Conservation (phyloP, 257 asterid species). For the Handroanthus guayacan region DNA sequence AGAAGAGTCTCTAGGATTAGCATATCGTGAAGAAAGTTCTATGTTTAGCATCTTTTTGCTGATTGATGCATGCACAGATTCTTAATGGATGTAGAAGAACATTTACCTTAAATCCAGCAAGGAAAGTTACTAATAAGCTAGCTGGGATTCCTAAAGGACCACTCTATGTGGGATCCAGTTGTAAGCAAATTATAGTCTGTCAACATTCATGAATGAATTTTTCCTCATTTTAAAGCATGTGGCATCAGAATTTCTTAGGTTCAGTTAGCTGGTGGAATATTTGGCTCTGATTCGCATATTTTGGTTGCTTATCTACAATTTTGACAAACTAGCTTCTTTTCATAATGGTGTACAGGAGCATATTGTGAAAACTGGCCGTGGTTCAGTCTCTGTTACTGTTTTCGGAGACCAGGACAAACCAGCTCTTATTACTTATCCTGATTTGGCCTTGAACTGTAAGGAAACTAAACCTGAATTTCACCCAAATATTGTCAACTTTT, state of each 20-base stretch:
- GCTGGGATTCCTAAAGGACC: constrained; percentile 41
- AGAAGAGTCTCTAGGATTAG: not conserved
- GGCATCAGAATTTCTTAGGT: constrained; percentile 31
- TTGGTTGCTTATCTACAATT: constrained; percentile 27
- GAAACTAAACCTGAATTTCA: constrained; percentile 32
- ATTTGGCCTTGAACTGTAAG: constrained; percentile 94
- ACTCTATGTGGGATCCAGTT: constrained; percentile 32
- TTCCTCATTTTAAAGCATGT: constrained; percentile 29
- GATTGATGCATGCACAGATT: constrained; percentile 32
- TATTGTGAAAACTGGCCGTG: constrained; percentile 78
- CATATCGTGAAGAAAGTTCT: not conserved
- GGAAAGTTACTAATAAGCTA: constrained; percentile 34
- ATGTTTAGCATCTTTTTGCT: constrained; percentile 11
- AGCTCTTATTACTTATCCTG: constrained; percentile 93
- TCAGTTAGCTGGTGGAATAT: constrained; percentile 43
- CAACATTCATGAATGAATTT: constrained; percentile 30
- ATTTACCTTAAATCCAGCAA: constrained; percentile 31
- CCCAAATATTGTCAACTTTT: constrained; percentile 4
- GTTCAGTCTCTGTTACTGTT: constrained; percentile 81
- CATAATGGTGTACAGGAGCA: constrained; percentile 73
- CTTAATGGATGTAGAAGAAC: constrained; percentile 22
- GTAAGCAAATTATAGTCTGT: constrained; percentile 33
- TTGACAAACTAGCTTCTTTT: constrained; percentile 43
- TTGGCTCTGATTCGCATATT: constrained; percentile 35
- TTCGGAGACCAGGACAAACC: constrained; percentile 97